Base-by-base conservation (phyloP, 2,329 filamentous ascomycete species). In the Curvularia verruculosa region DNA sequence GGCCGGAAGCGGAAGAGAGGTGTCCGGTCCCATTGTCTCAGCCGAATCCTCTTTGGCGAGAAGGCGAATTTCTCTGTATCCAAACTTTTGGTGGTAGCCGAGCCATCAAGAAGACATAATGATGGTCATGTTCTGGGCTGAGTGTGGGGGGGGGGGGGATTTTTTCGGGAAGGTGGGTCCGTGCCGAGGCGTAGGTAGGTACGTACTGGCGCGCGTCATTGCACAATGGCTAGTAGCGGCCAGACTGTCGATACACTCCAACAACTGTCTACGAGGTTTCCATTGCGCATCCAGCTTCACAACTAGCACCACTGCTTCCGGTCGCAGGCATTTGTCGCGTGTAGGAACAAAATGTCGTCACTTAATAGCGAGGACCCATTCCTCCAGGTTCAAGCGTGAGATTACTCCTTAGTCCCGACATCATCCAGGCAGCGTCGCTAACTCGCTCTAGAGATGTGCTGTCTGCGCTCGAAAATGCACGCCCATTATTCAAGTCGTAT, bases 401-500 rank as follows among this genome's bases (percentile, higher is more conserved):
- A 59, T 53, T 50, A 19, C 36, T 21, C 29, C 45, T 41, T 54
- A 19, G 6, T 31, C 21, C 15, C 13, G 29, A 41, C 49, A 29
- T 34, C 56, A 43, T 43, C 23, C 44, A 50, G 53, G 47, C 50
- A 52, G 48, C 64, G 54, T 19, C 9, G 60, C 63, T 75, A 60
- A 75, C 51, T n/a, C 54, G 48, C 39, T 26, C 57, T 74, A 96
- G 92, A 79, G 95, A 99, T 79, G 91, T 98, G 66, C 88, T 96
- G 65, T 81, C 87, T 62, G 90, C 96, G 59, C 87, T 99, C 63
- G 85, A 89, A 64, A 87, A 86, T 13, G 90, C 91, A 51, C 89
- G 94, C 9, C 89, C 93, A 50, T 87, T 97, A 55, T 97, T 97
- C 83, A 88, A 90, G 63, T 97, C 93, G 15, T 99, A 96, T 81